Evolutionary conservation across 495 filamentous ascomycete species (phyloP).

Genomic region (Neurospora discreta): DNA sequence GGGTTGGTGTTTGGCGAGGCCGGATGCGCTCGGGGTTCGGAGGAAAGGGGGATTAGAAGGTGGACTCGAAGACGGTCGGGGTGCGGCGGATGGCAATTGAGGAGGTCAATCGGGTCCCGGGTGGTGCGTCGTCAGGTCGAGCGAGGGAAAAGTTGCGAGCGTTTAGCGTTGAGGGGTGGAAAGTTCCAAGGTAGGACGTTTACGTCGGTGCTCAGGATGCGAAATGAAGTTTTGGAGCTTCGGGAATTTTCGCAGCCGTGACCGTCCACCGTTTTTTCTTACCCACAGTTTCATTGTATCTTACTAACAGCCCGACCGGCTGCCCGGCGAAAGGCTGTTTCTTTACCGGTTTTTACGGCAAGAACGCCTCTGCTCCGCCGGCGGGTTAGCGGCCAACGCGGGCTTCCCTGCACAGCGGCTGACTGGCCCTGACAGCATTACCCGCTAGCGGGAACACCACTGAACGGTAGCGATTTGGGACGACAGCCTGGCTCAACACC

Average conservation of each 20-base stretch:
- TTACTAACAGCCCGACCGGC: not conserved
- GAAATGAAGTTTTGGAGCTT: conserved; percentile 18
- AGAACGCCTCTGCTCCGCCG: not conserved
- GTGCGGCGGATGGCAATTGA: conserved; percentile 13
- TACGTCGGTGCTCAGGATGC: conserved; percentile 11
- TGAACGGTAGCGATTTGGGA: not conserved
- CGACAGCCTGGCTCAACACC: not conserved
- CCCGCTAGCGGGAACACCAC: not conserved
- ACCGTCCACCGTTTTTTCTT: conserved; percentile 9
- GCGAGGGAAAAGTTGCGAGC: conserved; percentile 2
- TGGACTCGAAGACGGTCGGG: not conserved
- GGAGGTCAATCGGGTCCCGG: conserved; percentile 15
- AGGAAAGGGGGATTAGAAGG: conserved; percentile 4
- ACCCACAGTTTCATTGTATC: conserved; percentile 1
- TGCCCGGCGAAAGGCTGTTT: not conserved
- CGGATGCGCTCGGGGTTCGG: conserved; percentile 1
- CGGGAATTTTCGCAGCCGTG: conserved; percentile 21
- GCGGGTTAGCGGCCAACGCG: not conserved
- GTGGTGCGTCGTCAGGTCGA: conserved; percentile 15
- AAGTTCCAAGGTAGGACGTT: conserved; percentile 3
- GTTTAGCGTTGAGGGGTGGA: not conserved
- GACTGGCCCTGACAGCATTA: not conserved
- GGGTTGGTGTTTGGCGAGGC: conserved; percentile 1
- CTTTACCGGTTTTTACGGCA: not conserved
- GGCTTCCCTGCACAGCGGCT: not conserved